Evolutionary conservation across 192 early-diverging fungal genomes (phyloP), one percentile per base, ranked within the genome.

Genomic region (Podila clonocystis): DNA sequence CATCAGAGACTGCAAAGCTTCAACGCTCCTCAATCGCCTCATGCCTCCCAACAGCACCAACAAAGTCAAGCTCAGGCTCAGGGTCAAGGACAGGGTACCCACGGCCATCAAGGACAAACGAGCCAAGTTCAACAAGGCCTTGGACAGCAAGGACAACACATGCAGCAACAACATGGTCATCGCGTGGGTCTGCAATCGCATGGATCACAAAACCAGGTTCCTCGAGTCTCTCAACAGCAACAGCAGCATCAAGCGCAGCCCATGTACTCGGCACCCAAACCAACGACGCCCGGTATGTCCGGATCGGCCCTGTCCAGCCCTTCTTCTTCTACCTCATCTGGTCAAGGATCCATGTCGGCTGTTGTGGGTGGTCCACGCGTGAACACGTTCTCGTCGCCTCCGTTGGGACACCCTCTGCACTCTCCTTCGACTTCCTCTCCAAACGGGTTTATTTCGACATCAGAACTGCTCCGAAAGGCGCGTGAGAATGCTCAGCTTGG

Each of bases 381-480:
- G 26, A 60, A 31, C 31, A 63, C 65, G 5, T 73, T 68, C 34
- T 63, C 66, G 20, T 26, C 77, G 1, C 64, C 77, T 9, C 55
- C 71, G 0, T 30, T 73, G 41, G 71, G 70, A 0, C 77, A 65
- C 2, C 69, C 75, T 22, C 34, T 80, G n/a, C 24, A 73, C n/a
- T 80, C 77, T 0, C 77, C 77, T 0, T 68, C 77, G 34, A 65
- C 68, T 13, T 69, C 65, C 7, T 73, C 77, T 6, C 70, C 76
- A 0, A 67, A 64, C 22, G 77, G 71, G 5, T 80, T 80, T 59
- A 73, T 80, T 7, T 63, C 77, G 20, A 80, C 77, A 0, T 73
- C 77, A 15, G 62, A 70, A 0, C 29, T 80, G 62, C 62, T 80
- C 4, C 68, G 68, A 66, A 73, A 73, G 77, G 77, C 77, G 31